Percentiles rank a stretch among this genome's conserved stretches.
These are phyloP conservation scores for Colletotrichum coccodes DNA, from an alignment of 2,329 filamentous ascomycete species.

Conservation along the genomic window DNA sequence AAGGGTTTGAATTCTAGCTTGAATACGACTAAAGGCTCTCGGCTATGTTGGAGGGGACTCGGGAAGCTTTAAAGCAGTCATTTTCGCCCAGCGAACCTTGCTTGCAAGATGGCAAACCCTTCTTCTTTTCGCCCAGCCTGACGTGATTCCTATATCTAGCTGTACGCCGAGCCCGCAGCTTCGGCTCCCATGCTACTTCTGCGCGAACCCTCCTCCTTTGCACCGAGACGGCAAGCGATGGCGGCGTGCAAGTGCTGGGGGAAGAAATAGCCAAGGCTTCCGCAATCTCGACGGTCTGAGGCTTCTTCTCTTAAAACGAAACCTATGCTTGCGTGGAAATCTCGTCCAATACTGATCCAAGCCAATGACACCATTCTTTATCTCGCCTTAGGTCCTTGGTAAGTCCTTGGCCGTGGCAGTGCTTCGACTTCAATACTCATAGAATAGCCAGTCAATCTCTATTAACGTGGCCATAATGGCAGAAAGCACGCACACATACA, in stretches of 20 bases:
- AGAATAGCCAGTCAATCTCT: neutral
- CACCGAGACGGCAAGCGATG: neutral
- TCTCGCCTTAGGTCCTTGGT: slow-evolving; percentile 2
- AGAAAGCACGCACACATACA: neutral
- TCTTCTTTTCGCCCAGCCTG: neutral
- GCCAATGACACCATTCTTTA: neutral
- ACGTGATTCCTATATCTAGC: neutral
- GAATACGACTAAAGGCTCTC: neutral
- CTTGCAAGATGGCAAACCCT: neutral
- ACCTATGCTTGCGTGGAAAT: neutral
- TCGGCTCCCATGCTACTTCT: neutral
- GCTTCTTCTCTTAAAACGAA: neutral
- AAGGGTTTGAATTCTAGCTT: neutral
- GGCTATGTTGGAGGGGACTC: neutral
- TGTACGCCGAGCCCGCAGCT: neutral
- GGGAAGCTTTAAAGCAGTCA: neutral
- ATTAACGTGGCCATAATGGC: too few relatives aligned
- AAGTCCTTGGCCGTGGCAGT: slow-evolving; percentile 26
- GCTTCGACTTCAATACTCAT: neutral
- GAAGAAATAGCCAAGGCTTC: neutral
- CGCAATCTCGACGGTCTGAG: neutral
- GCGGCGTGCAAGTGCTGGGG: neutral
- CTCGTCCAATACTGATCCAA: neutral
- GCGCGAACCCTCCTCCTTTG: neutral
- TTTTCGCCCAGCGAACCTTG: neutral